Evolutionary conservation across 805 yeast species (phyloP), one percentile per base, ranked within the genome.

Genomic region (Isabelozyma gotoi): DNA sequence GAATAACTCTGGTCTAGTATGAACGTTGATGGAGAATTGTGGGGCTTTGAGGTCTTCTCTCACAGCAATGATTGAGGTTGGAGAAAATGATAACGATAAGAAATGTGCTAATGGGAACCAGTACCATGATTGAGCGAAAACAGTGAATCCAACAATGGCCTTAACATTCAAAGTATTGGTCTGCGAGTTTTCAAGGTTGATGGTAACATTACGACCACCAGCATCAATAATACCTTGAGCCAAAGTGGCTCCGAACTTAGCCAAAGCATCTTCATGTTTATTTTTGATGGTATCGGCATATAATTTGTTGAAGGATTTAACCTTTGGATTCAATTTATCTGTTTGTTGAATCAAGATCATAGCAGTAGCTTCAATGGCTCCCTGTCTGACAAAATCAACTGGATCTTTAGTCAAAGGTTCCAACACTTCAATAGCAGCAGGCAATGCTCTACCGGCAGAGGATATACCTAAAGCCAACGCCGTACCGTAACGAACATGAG

Each of bases 221-320:
- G 98, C 99, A 70, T 94, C 97, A 62, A 94, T 84, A 50, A 94
- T 92, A 65, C 99, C 99, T 71, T 92, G 97, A 11, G 96, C 92
- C 39, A 94, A 71, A 14, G 97, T 88, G 21, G 98, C 97, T 62
- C 99, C 99, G 68, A 92, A 94, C 70, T 90, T 91, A 33, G 98
- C 97, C 66, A 94, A 78, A 3, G 96, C 96, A 67, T 92, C 99
- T 67, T 92, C 97, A 56, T 88, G 95, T 67, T 92, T 94, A 57
- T 85, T 87, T 19, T 84, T 72, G 44, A 92, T 79, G n/a, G 88
- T 84, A 45, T 79, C 81, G 38, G 90, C 84, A 51, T 85, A 81
- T 38, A 78, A 76, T 57, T 87, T 86, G 59, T 84, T 87, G 53
- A 89, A 77, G 32, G 82, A 81, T 51, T 81, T 82, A 29, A 92